Evolutionary conservation across 2,329 filamentous ascomycete genomes (phyloP).

Genomic region (Madurella fahalii): DNA sequence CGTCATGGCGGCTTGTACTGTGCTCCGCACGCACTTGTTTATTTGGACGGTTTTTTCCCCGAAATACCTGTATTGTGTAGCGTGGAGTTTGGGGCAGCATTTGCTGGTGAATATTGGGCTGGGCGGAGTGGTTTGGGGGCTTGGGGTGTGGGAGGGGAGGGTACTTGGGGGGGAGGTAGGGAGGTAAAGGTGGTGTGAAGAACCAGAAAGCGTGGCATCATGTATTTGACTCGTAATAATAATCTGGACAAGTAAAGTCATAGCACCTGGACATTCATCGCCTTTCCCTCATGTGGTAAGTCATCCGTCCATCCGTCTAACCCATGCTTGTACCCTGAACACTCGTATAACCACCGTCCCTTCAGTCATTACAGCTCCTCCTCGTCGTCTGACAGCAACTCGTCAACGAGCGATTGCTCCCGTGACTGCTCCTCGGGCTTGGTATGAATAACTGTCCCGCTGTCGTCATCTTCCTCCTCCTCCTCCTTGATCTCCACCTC

Average conservation of each 20-base stretch:
- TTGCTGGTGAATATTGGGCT: constrained; percentile 63
- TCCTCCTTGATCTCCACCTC: constrained; percentile 48
- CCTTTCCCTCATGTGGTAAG: too few species aligned
- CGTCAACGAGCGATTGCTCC: constrained; percentile 37
- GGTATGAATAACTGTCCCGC: constrained; percentile 10
- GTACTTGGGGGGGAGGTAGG: constrained; percentile 3
- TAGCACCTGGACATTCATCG: background rate
- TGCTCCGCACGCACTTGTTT: constrained; percentile 83
- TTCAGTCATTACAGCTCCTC: constrained; percentile 30
- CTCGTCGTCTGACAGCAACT: constrained; percentile 40
- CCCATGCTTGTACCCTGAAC: background rate
- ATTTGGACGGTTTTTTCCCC: constrained; percentile 99
- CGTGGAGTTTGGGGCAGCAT: constrained; percentile 84
- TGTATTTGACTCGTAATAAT: constrained; percentile 2
- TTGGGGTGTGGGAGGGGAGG: constrained; percentile 34
- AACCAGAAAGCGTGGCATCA: background rate
- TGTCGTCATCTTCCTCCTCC: constrained; percentile 33
- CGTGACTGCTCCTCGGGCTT: constrained; percentile 25
- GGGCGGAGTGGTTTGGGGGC: constrained; percentile 55
- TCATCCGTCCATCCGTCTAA: background rate
- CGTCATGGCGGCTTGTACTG: constrained; percentile 86
- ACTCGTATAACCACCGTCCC: constrained; percentile 8
- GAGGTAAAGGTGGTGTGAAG: background rate
- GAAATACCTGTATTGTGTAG: constrained; percentile 89
- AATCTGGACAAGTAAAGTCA: background rate